phyloP scores from a whole-genome alignment of 176 grass and related monocot species.

The Oryza glaberrima region DNA sequence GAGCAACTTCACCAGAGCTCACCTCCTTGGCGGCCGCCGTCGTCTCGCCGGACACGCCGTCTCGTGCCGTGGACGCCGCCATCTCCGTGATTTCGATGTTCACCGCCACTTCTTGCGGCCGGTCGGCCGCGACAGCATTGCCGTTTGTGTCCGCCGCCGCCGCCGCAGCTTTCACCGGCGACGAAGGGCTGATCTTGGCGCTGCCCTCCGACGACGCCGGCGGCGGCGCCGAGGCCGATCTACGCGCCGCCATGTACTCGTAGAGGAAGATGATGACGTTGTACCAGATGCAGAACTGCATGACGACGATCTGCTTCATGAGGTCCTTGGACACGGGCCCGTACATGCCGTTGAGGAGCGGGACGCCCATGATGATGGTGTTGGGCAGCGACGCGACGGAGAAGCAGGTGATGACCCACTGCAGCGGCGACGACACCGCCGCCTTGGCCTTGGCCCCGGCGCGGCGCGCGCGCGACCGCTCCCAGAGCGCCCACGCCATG shows the following conservation, averaged over 20 bases:
- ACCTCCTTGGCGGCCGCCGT: background rate
- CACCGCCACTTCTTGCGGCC: constrained; percentile 27
- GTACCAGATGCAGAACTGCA: constrained; percentile 91
- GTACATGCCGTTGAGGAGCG: constrained; percentile 85
- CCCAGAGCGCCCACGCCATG: constrained; percentile 58
- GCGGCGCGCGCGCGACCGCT: constrained; percentile 1
- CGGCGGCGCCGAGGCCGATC: background rate
- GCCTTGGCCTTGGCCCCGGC: background rate
- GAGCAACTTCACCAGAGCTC: background rate
- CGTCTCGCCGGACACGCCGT: background rate
- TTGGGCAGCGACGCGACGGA: constrained; percentile 85
- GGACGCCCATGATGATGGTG: constrained; percentile 94
- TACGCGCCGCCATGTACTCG: constrained; percentile 78
- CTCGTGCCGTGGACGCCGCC: constrained; percentile 24
- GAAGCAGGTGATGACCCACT: constrained; percentile 80
- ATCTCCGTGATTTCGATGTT: constrained; percentile 53
- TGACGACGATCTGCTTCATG: constrained; percentile 87
- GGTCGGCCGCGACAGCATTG: background rate
- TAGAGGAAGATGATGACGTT: constrained; percentile 90
- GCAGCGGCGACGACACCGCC: constrained; percentile 31
- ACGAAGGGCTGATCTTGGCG: constrained; percentile 40
- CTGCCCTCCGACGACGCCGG: background rate
- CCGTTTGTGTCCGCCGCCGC: background rate
- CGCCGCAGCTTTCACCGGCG: background rate
- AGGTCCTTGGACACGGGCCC: constrained; percentile 48